Base-by-base conservation (phyloP, 2,329 filamentous ascomycete genomes). In the Gnomoniopsis smithogilvyi region DNA sequence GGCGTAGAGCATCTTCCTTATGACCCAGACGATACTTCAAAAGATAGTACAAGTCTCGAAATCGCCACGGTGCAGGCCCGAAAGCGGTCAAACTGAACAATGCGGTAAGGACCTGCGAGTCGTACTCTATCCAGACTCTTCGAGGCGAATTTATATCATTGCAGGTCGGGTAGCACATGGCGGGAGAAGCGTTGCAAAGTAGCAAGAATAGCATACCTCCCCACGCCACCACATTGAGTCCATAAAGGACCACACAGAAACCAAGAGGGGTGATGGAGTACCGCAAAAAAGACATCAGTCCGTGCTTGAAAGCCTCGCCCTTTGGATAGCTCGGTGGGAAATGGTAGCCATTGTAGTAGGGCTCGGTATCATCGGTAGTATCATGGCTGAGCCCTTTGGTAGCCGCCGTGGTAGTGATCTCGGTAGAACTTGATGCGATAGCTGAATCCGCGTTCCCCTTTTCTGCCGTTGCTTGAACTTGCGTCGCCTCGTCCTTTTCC, bases 191-290 rank as follows among this genome's bases (percentile, higher is more conserved):
- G 67, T 92, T 91, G 76, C 87, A 89, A 26, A 96, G 84, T 2
- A 96, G 78, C 19, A 96, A 77, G 74, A 96, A 96, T 36, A 96
- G 80, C 92, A 96, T 96, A 59, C 89, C 91, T 54, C 92, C 92
- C 92, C 92, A 96, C 0, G 90, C 92, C 11, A 96, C 84, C 21
- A 96, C 83, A 64, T 94, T 93, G 59, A 95, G 80, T 14, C 88
- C 86, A 72, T 96, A 96, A 6, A 96, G 71, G 2, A 87, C 89
- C 45, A 94, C 83, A 56, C 91, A 76, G 69, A 95, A 92, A 2
- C 92, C 91, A 56, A 90, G 73, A 0, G 89, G 89, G 0, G 91
- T 96, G 41, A 83, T 76, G 66, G 89, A 84, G 76, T 91, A 96
- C 54, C 84, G 81, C 84, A 85, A 88, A 68, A 90, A 91, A 0